A percentile compares a stretch with the other conserved stretches of the same genome.
phyloP scores from a whole-genome alignment of 1,284 basidiomycete genomes.

The Pascua guehoae region DNA sequence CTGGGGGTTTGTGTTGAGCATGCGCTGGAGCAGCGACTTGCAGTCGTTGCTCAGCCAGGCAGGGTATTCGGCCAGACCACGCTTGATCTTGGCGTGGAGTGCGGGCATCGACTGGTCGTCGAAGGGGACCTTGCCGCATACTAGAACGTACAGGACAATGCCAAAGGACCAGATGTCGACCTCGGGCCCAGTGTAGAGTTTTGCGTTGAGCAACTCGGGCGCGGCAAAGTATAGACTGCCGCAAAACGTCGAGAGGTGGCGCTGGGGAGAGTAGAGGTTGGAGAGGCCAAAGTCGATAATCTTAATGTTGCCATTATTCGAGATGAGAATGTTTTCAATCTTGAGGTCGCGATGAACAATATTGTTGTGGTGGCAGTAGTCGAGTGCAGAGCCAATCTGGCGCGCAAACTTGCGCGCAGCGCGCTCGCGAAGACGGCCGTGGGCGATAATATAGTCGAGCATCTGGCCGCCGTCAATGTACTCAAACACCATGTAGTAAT shows the following conservation, averaged over 20 bases:
- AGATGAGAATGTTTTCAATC: conserved; percentile 99
- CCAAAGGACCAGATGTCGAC: conserved; percentile 99
- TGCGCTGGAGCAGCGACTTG: conserved; percentile 86
- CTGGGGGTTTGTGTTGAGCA: conserved; percentile 92
- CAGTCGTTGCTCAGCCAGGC: conserved; percentile 96
- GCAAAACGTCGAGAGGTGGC: conserved; percentile 90
- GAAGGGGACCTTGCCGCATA: conserved; percentile 97
- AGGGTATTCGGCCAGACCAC: conserved; percentile 93
- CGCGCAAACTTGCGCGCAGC: conserved; percentile 94
- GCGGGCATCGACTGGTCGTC: conserved; percentile 99
- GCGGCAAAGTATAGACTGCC: conserved; percentile 98
- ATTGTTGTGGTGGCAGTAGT: conserved; percentile 96
- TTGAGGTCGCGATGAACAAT: conserved; percentile 97
- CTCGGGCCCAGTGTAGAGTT: conserved; percentile 93
- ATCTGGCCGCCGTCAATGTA: conserved; percentile 99
- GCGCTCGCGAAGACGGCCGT: conserved; percentile 90
- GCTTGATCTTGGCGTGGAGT: conserved; percentile 97
- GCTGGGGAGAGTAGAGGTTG: conserved; percentile 84
- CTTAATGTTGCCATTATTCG: conserved; percentile 97
- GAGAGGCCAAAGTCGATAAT: conserved; percentile 99
- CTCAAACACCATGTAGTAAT: conserved; percentile 99
- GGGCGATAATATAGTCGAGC: conserved; percentile 99
- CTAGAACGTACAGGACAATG: conserved; percentile 93
- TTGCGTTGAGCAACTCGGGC: conserved; percentile 92
- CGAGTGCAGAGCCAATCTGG: conserved; percentile 91